Evolutionary conservation across 2,329 filamentous ascomycete genomes (phyloP).

Genomic region (Pseudogymnoascus sp.): DNA sequence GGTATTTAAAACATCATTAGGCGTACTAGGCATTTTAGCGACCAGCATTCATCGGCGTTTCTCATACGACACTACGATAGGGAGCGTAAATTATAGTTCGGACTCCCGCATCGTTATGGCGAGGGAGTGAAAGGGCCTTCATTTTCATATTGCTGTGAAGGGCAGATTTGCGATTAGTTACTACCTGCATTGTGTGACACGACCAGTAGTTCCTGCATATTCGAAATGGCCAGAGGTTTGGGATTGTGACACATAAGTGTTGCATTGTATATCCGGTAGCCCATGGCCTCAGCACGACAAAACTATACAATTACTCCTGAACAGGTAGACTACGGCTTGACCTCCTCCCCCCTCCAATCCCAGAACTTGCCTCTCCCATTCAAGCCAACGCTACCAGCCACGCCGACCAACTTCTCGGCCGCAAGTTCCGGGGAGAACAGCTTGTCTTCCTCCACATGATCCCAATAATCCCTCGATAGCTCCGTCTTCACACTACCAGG

Average conservation of each 20-base stretch:
- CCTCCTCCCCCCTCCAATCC: constrained; percentile 61
- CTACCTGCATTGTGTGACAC: neutral
- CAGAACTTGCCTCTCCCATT: constrained; percentile 54
- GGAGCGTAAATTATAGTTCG: neutral
- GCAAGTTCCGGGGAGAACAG: constrained; percentile 60
- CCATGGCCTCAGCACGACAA: neutral
- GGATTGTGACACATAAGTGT: neutral
- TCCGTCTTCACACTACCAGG: constrained; percentile 74
- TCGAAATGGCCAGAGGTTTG: neutral
- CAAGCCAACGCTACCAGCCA: constrained; percentile 40
- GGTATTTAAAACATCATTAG: neutral
- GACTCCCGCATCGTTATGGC: neutral
- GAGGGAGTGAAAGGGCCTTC: neutral
- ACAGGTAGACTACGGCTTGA: constrained; percentile 24
- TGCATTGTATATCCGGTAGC: neutral
- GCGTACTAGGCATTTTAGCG: constrained; percentile 1
- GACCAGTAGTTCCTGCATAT: neutral
- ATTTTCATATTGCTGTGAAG: neutral
- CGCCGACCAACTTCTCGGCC: constrained; percentile 53
- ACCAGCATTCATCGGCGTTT: neutral
- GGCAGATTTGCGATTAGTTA: neutral
- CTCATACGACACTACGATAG: neutral
- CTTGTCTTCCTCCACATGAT: constrained; percentile 47
- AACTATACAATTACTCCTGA: neutral
- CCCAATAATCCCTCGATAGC: constrained; percentile 66